These are phyloP conservation scores for Suillus occidentalis DNA, from an alignment of 768 basidiomycete genomes.

Conservation along the genomic window DNA sequence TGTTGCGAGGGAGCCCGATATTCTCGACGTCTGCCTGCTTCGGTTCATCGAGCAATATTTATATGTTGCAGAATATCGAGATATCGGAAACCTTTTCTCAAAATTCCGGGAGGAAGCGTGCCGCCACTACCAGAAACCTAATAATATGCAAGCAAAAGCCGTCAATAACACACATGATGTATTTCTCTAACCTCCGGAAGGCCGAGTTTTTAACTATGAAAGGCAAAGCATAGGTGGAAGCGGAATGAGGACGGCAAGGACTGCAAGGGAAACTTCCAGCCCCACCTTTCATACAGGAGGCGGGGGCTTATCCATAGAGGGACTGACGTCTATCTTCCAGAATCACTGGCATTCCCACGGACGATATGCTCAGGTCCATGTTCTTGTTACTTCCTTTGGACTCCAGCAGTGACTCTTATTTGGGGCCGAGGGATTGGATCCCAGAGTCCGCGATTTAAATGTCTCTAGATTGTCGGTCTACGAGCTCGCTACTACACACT, in stretches of 20 bases:
- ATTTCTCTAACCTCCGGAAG: constrained; percentile 92
- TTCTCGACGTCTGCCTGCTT: constrained; percentile 96
- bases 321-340: too few species aligned
- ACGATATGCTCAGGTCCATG: too few species aligned
- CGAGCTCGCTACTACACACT: not conserved
- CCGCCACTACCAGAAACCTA: constrained; percentile 94
- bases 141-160: constrained; percentile 91
- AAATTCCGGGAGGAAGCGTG: constrained; percentile 96
- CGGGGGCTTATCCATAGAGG: too few species aligned
- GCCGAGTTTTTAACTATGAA: constrained; percentile 99
- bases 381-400: too few species aligned
- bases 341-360: too few species aligned
- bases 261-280: too few species aligned
- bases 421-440: not conserved
- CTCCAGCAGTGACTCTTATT: not conserved
- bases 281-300: too few species aligned
- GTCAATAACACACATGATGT: constrained; percentile 99
- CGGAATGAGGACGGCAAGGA: constrained; percentile 81
- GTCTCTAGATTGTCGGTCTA: not conserved
- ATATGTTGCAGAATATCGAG: constrained; percentile 98
- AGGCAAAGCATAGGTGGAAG: constrained; percentile 70
- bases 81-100: constrained; percentile 98
- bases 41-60: constrained; percentile 93
- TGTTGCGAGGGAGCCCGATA: constrained; percentile 94
- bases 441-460: not conserved